Evolutionary conservation across 768 basidiomycete genomes (phyloP), one percentile per base, ranked within the genome.

Genomic region (Pleurotus cornucopiae): DNA sequence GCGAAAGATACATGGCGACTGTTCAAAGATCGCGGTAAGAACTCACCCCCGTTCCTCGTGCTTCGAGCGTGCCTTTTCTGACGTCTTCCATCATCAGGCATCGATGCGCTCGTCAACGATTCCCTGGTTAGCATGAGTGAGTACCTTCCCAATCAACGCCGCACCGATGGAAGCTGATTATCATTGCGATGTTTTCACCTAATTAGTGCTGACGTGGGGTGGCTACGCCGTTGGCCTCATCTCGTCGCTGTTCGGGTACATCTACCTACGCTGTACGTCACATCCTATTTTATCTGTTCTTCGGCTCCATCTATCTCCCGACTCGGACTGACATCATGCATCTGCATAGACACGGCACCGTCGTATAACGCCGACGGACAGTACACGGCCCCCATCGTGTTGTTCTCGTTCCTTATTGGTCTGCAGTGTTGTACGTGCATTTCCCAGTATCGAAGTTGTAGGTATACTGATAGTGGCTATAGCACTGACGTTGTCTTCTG

Each of bases 1-100:
- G 89, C 91, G 0, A 91, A 88, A 67, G 89, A 91, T 66, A 91
- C 92, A 0, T 94, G 88, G 88, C 77, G 79, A 37, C 66, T 91
- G 54, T 82, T 90, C 71, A 81, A 80, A 64, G 86, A 91, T 63
- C 80, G 89, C 55, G 90, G 86, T 74, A 62, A 18, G 63, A 34
- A 2, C 30, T 46, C 47, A 43, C 16, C 4, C 11, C 30, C 30
- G 9, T 4, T 34, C 30, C 13, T 43, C 45, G 49, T 39, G 6
- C 46, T 57, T 41, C 57, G 54, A 23, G 47, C 23, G 56, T 49
- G 51, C 57, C 70, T 71, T 66, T 20, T 16, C n/a, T 37, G 5
- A 23, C 46, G 9, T 13, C 21, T 46, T 46, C 9, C 34, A n/a
- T 14, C 56, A 77, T 14, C 56, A 77, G 77, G 78, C 20, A 86